Percentiles rank a stretch among this genome's conserved stretches.
These are phyloP conservation scores for Macadamia tetraphylla DNA, from an alignment of 164 flowering plant species.

Conservation along the genomic window DNA sequence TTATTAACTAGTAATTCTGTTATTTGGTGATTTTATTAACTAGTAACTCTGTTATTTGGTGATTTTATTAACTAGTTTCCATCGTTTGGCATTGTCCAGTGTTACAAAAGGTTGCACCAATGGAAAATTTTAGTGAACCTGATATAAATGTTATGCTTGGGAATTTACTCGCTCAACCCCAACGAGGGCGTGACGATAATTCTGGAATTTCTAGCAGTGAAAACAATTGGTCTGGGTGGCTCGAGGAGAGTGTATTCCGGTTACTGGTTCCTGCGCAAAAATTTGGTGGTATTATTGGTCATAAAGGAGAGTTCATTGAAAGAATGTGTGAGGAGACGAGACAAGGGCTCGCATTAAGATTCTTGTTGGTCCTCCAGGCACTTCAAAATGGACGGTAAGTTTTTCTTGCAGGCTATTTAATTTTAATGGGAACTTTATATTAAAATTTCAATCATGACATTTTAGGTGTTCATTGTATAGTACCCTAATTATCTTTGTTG, in stretches of 20 bases:
- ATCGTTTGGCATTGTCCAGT: slow-evolving; percentile 4
- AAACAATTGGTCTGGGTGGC: no score
- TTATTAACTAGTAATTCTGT: neutral
- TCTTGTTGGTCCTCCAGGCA: slow-evolving; percentile 95
- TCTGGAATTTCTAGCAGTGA: no score
- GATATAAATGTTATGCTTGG: slow-evolving; percentile 12
- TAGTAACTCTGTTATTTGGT: no score
- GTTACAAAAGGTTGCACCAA: slow-evolving; percentile 19
- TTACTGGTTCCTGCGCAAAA: no score
- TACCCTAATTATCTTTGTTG: neutral
- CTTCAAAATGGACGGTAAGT: slow-evolving; percentile 91
- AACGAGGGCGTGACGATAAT: slow-evolving; percentile 1
- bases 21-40: neutral
- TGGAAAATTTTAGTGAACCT: slow-evolving; percentile 13
- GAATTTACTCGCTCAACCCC: slow-evolving; percentile 71
- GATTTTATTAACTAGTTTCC: no score
- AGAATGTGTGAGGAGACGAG: no score
- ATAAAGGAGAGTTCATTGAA: no score
- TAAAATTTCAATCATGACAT: neutral
- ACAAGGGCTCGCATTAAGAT: slow-evolving; percentile 16
- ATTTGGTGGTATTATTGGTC: no score
- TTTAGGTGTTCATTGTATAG: neutral
- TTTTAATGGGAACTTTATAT: neutral
- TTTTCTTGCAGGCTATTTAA: neutral
- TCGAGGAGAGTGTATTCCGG: no score